Evolutionary conservation across 2,329 filamentous ascomycete genomes (phyloP).

Genomic region (Ophiostoma australiae): DNA sequence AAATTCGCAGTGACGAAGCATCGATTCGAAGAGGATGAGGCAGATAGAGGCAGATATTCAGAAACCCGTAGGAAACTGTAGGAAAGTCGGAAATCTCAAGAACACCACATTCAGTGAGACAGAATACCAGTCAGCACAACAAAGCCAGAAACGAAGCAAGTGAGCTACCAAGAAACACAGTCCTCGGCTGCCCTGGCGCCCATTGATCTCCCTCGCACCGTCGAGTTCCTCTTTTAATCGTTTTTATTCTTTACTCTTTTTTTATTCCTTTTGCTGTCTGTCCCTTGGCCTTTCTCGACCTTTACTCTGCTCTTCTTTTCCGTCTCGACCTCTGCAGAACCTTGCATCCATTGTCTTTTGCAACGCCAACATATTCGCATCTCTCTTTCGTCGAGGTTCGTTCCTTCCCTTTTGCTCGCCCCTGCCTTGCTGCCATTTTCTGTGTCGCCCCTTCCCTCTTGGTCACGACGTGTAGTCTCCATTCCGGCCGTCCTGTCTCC

Average conservation of each 20-base stretch:
- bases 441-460: slow-evolving; percentile 8
- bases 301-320: not conserved
- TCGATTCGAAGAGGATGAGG: not conserved
- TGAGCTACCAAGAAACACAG: slow-evolving; percentile 6
- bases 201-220: not conserved
- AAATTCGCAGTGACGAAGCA: not conserved
- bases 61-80: not conserved
- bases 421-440: not conserved
- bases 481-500: not conserved
- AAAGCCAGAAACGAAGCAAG: slow-evolving; percentile 12
- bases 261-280: not conserved
- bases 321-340: not conserved
- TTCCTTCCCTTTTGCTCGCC: not conserved
- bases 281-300: not conserved
- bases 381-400: not conserved
- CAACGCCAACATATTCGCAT: not conserved
- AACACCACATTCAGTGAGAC: not conserved
- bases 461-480: not conserved
- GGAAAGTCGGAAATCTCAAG: not conserved
- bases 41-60: not conserved
- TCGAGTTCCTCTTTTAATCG: not conserved
- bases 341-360: not conserved
- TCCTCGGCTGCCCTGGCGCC: slow-evolving; percentile 2
- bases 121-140: not conserved
- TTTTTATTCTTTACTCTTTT: not conserved